Evolutionary conservation across 2,329 filamentous ascomycete species (phyloP).

Genomic region (Hirsutella minnesotensis): DNA sequence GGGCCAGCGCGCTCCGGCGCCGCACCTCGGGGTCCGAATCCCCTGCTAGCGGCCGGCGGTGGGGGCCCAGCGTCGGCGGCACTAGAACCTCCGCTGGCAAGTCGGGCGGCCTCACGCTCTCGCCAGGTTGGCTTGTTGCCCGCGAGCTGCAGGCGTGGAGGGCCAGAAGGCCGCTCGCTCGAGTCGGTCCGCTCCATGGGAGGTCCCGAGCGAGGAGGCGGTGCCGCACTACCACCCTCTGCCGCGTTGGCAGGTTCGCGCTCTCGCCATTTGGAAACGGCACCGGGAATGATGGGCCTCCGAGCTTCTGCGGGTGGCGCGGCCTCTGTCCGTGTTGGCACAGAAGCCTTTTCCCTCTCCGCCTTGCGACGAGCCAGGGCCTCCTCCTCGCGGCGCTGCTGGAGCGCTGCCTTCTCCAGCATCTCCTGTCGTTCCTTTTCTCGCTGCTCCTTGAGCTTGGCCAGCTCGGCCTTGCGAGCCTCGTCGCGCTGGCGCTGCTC

Average conservation of each 20-base stretch:
- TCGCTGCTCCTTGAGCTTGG: conserved; percentile 53
- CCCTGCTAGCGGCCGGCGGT: conserved; percentile 26
- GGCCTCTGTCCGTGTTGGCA: conserved; percentile 11
- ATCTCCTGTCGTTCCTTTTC: conserved; percentile 58
- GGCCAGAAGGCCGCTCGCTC: conserved; percentile 33
- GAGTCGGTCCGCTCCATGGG: conserved; percentile 35
- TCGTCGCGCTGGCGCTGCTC: conserved; percentile 72
- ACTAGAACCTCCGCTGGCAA: conserved; percentile 17
- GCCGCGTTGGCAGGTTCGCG: conserved; percentile 19
- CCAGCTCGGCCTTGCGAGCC: conserved; percentile 61
- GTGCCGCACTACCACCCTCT: conserved; percentile 20
- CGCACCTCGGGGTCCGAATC: conserved; percentile 23
- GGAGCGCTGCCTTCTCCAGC: conserved; percentile 51
- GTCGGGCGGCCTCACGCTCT: conserved; percentile 51
- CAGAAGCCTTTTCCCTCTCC: conserved; percentile 41
- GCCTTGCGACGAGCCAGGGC: conserved; percentile 64
- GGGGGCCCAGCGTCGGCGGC: conserved; percentile 29
- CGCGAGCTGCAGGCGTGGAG: conserved; percentile 49
- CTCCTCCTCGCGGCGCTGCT: conserved; percentile 79
- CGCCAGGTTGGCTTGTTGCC: conserved; percentile 59
- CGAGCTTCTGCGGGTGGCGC: conserved; percentile 15
- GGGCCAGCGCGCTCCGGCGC: conserved; percentile 32
- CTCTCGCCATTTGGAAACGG: conserved; percentile 31
- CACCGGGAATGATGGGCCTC: conserved; percentile 17
- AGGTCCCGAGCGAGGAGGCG: conserved; percentile 15